Percentiles rank a stretch among this genome's conserved stretches.
Evolutionary conservation across 192 early-diverging fungal genomes (phyloP).

Genomic region (Rhizophagus prolifer): DNA sequence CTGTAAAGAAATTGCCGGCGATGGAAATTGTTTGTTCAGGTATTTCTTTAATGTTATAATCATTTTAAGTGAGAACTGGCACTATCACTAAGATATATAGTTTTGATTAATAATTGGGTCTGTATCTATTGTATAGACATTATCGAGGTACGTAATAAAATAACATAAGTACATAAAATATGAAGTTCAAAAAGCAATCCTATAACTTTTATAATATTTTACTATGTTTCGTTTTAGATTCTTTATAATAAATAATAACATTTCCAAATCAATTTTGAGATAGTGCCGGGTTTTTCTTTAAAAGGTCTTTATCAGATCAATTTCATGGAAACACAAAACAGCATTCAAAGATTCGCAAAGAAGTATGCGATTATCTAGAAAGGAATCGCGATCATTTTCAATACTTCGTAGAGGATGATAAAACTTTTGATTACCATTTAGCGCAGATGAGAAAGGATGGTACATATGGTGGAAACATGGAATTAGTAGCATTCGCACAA

Average conservation of each 20-base stretch:
- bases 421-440: conserved; percentile 57
- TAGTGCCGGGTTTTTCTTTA: conserved; percentile 20
- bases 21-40: conserved; percentile 74
- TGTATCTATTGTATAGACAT: too few relatives aligned
- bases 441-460: conserved; percentile 58
- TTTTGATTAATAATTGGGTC: too few relatives aligned
- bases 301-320: conserved; percentile 69
- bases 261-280: too few relatives aligned
- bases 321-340: conserved; percentile 57
- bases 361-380: conserved; percentile 64
- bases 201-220: too few relatives aligned
- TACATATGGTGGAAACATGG: conserved; percentile 73
- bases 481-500: conserved; percentile 70
- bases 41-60: conserved; percentile 23
- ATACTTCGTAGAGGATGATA: conserved; percentile 65
- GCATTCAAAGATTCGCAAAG: conserved; percentile 52
- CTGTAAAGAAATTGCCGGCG: conserved; percentile 67
- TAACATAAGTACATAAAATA: too few relatives aligned
- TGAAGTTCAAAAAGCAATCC: too few relatives aligned
- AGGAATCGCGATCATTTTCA: conserved; percentile 57
- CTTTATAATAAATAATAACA: not conserved
- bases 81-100: too few relatives aligned
- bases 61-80: not conserved
- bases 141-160: too few relatives aligned
- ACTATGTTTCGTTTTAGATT: not conserved